These are phyloP conservation scores for Prunus campanulata DNA, from an alignment of 306 rosid genomes.

Conservation along the genomic window DNA sequence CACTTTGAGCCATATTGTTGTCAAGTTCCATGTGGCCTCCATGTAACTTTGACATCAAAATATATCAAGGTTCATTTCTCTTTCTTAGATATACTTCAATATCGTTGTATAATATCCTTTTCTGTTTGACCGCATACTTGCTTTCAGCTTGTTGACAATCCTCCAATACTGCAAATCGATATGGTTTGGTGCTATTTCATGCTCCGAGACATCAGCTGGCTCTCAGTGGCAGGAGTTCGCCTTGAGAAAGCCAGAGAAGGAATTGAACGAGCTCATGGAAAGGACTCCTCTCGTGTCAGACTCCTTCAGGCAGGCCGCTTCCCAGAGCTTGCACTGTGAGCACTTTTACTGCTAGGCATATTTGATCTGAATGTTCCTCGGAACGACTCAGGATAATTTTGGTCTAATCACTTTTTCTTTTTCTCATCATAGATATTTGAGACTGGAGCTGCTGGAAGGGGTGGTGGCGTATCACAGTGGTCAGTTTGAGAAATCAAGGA, in stretches of 20 bases:
- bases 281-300: constrained; percentile 72
- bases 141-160: constrained; percentile 82
- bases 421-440: constrained; percentile 53
- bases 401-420: constrained; percentile 16
- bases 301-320: constrained; percentile 72
- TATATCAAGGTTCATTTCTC: neutral
- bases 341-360: constrained; percentile 3
- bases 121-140: constrained; percentile 5
- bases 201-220: constrained; percentile 80
- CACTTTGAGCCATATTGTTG: constrained; percentile 5
- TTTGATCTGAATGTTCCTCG: neutral
- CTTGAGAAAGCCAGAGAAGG: constrained; percentile 75
- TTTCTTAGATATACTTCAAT: neutral
- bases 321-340: constrained; percentile 93
- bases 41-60: constrained; percentile 4
- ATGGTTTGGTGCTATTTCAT: constrained; percentile 99
- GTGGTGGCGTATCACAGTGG: constrained; percentile 87
- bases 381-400: neutral
- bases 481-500: constrained; percentile 60
- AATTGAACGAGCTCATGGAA: constrained; percentile 78
- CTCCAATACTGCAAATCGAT: constrained; percentile 90
- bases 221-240: constrained; percentile 80
- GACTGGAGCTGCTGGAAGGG: constrained; percentile 91
- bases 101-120: constrained; percentile 14
- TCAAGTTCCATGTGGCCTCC: neutral